phyloP scores from a whole-genome alignment of 1,284 basidiomycete species.

The Moesziomyces parantarcticus region DNA sequence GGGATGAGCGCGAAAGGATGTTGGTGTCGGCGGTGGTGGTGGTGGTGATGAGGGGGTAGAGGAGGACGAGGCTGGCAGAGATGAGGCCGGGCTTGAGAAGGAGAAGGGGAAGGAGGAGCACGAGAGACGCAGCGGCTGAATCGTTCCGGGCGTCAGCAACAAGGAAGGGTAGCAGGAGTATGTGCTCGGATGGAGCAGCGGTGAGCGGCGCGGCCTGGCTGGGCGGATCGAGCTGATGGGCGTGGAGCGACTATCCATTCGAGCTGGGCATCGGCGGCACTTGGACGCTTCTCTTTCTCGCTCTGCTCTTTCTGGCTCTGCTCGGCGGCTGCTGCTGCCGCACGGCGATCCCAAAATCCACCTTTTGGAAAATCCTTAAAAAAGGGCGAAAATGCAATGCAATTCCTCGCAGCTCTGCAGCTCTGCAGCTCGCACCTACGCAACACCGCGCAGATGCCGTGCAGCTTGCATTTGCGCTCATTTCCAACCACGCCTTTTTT shows the following conservation, averaged over 20 bases:
- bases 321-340: background rate
- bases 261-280: no score
- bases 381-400: background rate
- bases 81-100: no score
- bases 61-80: no score
- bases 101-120: no score
- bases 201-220: background rate
- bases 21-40: no score
- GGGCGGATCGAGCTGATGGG: constrained; percentile 37
- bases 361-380: background rate
- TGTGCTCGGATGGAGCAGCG: no score
- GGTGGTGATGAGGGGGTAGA: no score
- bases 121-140: no score
- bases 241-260: constrained; percentile 1
- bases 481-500: background rate
- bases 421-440: background rate
- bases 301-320: background rate
- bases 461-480: background rate
- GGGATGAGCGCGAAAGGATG: no score
- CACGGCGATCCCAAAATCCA: constrained; percentile 2
- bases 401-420: background rate
- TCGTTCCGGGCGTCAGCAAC: background rate
- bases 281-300: no score
- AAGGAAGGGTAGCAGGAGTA: no score
- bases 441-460: constrained; percentile 1